These are phyloP conservation scores for Hydnomerulius pinastri DNA, from an alignment of 768 basidiomycete genomes.

Conservation along the genomic window DNA sequence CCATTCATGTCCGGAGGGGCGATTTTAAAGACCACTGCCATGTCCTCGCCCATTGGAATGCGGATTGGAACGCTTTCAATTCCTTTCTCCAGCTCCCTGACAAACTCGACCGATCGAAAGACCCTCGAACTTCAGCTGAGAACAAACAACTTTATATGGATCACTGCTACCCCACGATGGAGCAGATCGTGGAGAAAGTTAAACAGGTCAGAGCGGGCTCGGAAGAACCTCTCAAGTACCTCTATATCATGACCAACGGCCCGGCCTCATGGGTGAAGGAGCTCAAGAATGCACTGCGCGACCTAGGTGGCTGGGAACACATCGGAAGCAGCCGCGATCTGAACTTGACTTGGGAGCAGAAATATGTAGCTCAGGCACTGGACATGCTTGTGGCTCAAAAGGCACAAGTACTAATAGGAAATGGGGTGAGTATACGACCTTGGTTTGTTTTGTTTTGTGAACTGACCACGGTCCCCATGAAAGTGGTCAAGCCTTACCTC, in stretches of 20 bases:
- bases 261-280: slow-evolving; percentile 38
- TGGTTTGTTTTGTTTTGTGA: neutral
- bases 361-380: slow-evolving; percentile 45
- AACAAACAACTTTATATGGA: slow-evolving; percentile 30
- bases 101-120: slow-evolving; percentile 30
- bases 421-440: slow-evolving; percentile 45
- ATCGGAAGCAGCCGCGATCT: slow-evolving; percentile 45
- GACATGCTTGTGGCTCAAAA: slow-evolving; percentile 51
- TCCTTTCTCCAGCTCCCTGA: slow-evolving; percentile 43
- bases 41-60: slow-evolving; percentile 32
- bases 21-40: slow-evolving; percentile 48
- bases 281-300: slow-evolving; percentile 36
- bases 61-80: slow-evolving; percentile 47
- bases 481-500: slow-evolving; percentile 46
- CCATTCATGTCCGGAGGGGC: slow-evolving; percentile 51
- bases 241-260: slow-evolving; percentile 54
- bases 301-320: slow-evolving; percentile 36
- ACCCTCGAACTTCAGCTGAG: slow-evolving; percentile 24
- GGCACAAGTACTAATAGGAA: slow-evolving; percentile 52
- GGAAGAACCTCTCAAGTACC: slow-evolving; percentile 27
- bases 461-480: slow-evolving; percentile 2
- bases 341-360: slow-evolving; percentile 41
- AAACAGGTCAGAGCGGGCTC: slow-evolving; percentile 30
- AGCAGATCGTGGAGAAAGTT: slow-evolving; percentile 42
- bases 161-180: slow-evolving; percentile 44